Percentiles rank a stretch among this genome's conserved stretches.
Evolutionary conservation across 2,329 filamentous ascomycete genomes (phyloP).

Genomic region (Macrophomina phaseolina): DNA sequence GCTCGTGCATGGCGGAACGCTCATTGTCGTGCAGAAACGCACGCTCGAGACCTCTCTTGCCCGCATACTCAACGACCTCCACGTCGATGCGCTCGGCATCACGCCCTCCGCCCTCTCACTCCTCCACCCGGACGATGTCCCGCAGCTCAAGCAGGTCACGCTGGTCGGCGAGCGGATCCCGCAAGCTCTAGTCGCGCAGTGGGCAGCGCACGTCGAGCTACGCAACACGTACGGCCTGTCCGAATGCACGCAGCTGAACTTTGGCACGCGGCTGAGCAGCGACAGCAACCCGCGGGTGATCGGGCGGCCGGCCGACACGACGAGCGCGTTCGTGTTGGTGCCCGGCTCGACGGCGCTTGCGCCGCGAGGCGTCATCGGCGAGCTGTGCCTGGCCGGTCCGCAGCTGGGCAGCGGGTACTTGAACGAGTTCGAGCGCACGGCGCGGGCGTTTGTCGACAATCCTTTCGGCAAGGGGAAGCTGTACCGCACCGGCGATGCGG

Average conservation of each 20-base stretch:
- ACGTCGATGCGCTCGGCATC: slow-evolving; percentile 55
- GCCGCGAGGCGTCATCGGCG: slow-evolving; percentile 53
- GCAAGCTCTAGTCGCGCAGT: slow-evolving; percentile 44
- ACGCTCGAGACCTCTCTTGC: slow-evolving; percentile 55
- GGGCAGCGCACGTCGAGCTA: slow-evolving; percentile 43
- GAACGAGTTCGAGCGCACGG: slow-evolving; percentile 20
- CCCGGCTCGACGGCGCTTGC: not conserved
- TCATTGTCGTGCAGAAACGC: slow-evolving; percentile 62
- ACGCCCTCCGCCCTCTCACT: slow-evolving; percentile 50
- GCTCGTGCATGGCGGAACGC: slow-evolving; percentile 49
- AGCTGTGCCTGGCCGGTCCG: slow-evolving; percentile 69
- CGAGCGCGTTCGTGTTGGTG: too few relatives aligned
- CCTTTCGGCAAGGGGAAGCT: slow-evolving; percentile 27
- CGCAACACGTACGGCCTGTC: slow-evolving; percentile 49
- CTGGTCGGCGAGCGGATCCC: slow-evolving; percentile 43
- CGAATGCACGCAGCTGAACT: slow-evolving; percentile 36
- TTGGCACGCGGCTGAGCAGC: not conserved
- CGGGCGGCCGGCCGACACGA: too few relatives aligned
- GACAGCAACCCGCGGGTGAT: too few relatives aligned
- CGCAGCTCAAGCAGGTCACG: slow-evolving; percentile 39
- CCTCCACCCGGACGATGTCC: slow-evolving; percentile 34
- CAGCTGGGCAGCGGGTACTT: slow-evolving; percentile 30
- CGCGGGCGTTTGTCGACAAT: slow-evolving; percentile 26
- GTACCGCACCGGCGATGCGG: slow-evolving; percentile 27
- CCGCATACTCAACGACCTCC: slow-evolving; percentile 57